A percentile compares a stretch with the other conserved stretches of the same genome.
Evolutionary conservation across 2,329 filamentous ascomycete species (phyloP).

Genomic region (Trichothecium sympodiale): DNA sequence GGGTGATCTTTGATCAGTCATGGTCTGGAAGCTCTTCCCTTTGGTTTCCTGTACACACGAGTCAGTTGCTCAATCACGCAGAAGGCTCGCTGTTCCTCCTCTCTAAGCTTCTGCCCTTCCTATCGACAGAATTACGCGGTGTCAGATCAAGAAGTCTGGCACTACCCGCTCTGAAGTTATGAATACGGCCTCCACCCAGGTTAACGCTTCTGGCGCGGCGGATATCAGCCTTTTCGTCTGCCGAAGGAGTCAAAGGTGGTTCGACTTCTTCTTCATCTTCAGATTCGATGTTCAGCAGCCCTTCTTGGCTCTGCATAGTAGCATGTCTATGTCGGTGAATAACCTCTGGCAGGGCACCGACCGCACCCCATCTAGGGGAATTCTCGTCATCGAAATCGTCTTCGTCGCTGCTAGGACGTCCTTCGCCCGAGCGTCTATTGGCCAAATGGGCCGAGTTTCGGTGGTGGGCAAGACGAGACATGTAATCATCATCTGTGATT

Average conservation of each 20-base stretch:
- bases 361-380: slow-evolving; percentile 40
- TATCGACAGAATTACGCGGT: slow-evolving; percentile 41
- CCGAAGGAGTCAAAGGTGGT: slow-evolving; percentile 15
- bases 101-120: slow-evolving; percentile 24
- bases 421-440: slow-evolving; percentile 35
- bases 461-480: slow-evolving; percentile 35
- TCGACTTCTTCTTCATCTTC: slow-evolving; percentile 19
- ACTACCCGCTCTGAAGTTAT: slow-evolving; percentile 68
- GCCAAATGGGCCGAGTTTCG: slow-evolving; percentile 13
- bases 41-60: not conserved
- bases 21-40: slow-evolving; percentile 3
- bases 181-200: slow-evolving; percentile 50
- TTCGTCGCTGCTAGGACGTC: slow-evolving; percentile 48
- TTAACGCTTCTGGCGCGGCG: slow-evolving; percentile 64
- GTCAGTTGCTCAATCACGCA: slow-evolving; percentile 1
- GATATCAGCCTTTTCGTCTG: slow-evolving; percentile 25
- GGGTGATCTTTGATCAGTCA: slow-evolving; percentile 2
- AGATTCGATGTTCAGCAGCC: slow-evolving; percentile 32
- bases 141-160: slow-evolving; percentile 62
- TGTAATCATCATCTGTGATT: slow-evolving; percentile 59
- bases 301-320: slow-evolving; percentile 41
- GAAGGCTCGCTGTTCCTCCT: slow-evolving; percentile 10
- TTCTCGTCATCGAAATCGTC: slow-evolving; percentile 33
- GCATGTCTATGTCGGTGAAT: slow-evolving; percentile 43
- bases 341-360: slow-evolving; percentile 38